phyloP scores from a whole-genome alignment of 805 yeast species.

The Torulaspora maleeae region DNA sequence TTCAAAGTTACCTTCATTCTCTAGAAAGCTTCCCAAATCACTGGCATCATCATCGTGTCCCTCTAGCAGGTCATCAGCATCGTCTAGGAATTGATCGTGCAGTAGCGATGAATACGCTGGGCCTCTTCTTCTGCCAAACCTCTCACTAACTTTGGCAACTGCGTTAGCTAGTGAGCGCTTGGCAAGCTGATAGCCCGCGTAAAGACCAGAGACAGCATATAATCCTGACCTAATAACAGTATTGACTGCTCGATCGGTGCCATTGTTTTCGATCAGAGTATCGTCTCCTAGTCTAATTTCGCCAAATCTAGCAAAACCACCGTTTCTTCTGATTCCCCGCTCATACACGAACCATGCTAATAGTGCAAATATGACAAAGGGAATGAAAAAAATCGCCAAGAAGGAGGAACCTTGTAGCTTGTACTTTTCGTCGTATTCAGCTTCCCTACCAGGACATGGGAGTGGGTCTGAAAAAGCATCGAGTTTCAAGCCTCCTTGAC shows the following conservation, averaged over 20 bases:
- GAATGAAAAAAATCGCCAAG: slow-evolving; percentile 51
- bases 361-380: slow-evolving; percentile 47
- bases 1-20: slow-evolving; percentile 35
- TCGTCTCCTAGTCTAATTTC: slow-evolving; percentile 81
- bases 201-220: slow-evolving; percentile 39
- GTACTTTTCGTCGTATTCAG: slow-evolving; percentile 52
- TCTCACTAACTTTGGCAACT: slow-evolving; percentile 20
- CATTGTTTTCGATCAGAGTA: slow-evolving; percentile 59
- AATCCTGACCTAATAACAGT: slow-evolving; percentile 56
- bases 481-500: slow-evolving; percentile 71
- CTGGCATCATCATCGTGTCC: slow-evolving; percentile 48
- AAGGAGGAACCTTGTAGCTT: slow-evolving; percentile 53
- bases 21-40: slow-evolving; percentile 42
- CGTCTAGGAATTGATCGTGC: slow-evolving; percentile 35
- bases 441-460: slow-evolving; percentile 86
- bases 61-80: slow-evolving; percentile 34
- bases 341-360: slow-evolving; percentile 72
- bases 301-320: slow-evolving; percentile 73
- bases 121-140: slow-evolving; percentile 29
- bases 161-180: slow-evolving; percentile 16
- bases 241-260: slow-evolving; percentile 56
- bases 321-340: slow-evolving; percentile 72
- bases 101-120: slow-evolving; percentile 34
- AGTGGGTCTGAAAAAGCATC: slow-evolving; percentile 54
- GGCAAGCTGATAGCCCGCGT: slow-evolving; percentile 21